Conservation (phyloP, 495 filamentous ascomycete species). For the Penicillium longicatenatum region DNA sequence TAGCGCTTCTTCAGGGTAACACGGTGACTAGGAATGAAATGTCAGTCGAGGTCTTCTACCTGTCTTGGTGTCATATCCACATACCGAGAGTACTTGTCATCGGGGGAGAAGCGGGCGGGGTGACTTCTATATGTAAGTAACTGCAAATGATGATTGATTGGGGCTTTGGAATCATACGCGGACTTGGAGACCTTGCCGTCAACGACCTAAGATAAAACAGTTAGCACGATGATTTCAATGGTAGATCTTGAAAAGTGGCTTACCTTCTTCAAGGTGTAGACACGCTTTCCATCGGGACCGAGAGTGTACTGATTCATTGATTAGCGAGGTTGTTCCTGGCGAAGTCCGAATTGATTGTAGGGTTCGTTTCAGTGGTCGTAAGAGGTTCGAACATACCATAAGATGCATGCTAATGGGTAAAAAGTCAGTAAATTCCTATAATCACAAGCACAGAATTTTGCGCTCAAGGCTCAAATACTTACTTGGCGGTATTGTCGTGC, state of each 20-base stretch:
- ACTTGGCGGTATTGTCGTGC: slow-evolving; percentile 33
- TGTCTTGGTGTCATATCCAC: slow-evolving; percentile 15
- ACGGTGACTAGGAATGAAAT: slow-evolving; percentile 62
- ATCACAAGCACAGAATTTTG: neutral
- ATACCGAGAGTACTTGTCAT: slow-evolving; percentile 93
- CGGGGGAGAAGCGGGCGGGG: slow-evolving; percentile 94
- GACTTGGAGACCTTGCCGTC: slow-evolving; percentile 85
- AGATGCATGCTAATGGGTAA: slow-evolving; percentile 51
- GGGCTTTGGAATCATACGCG: slow-evolving; percentile 43
- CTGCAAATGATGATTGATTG: neutral
- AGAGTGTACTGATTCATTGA: slow-evolving; percentile 64
- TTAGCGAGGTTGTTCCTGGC: slow-evolving; percentile 14
- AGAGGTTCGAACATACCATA: slow-evolving; percentile 39
- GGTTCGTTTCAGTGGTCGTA: slow-evolving; percentile 4
- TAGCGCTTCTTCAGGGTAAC: slow-evolving; percentile 93
- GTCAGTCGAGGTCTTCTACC: slow-evolving; percentile 13
- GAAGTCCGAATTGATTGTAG: slow-evolving; percentile 1
- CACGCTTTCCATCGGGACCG: slow-evolving; percentile 73
- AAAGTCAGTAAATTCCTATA: slow-evolving; percentile 20
- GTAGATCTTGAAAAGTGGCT: neutral
- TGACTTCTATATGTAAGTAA: slow-evolving; percentile 45
- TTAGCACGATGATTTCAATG: slow-evolving; percentile 30
- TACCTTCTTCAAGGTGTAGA: slow-evolving; percentile 69
- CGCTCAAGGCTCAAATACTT: slow-evolving; percentile 16
- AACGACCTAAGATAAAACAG: slow-evolving; percentile 31